These are phyloP conservation scores for Chlorella vulgaris DNA, from an alignment of 139 green algal genomes.

Conservation along the genomic window DNA sequence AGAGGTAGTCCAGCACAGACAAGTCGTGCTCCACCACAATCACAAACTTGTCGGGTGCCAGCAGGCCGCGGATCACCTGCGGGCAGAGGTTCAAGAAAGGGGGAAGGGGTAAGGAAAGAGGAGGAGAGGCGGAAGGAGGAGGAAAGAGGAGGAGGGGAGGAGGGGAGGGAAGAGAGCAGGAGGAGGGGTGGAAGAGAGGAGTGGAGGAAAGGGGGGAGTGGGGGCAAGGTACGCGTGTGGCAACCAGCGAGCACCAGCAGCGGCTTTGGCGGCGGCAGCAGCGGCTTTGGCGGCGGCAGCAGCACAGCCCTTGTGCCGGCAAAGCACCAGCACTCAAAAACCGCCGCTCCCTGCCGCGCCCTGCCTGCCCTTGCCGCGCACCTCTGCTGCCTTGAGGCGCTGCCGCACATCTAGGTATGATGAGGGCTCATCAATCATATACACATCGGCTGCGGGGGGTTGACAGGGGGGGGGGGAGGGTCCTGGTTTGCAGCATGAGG, in stretches of 20 bases:
- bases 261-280: too few relatives aligned
- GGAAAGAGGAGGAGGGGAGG: not conserved
- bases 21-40: conserved; percentile 94
- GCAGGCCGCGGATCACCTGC: conserved; percentile 85
- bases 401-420: conserved; percentile 98
- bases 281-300: too few relatives aligned
- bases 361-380: too few relatives aligned
- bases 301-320: too few relatives aligned
- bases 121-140: not conserved
- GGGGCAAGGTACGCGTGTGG: not conserved
- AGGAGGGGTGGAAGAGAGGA: too few relatives aligned
- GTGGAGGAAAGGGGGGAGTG: not conserved
- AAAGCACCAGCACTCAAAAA: too few relatives aligned
- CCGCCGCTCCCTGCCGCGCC: too few relatives aligned
- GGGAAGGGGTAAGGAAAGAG: too few relatives aligned
- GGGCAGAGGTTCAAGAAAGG: too few relatives aligned
- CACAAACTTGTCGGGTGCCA: conserved; percentile 87
- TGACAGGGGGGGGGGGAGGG: not conserved
- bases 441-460: conserved; percentile 46
- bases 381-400: conserved; percentile 91
- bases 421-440: conserved; percentile 99
- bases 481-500: not conserved
- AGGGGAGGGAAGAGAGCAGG: too few relatives aligned
- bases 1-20: conserved; percentile 99
- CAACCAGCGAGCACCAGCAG: conserved; percentile 17